These are phyloP conservation scores for Aethionema arabicum DNA, from an alignment of 345 rosid species.

Conservation along the genomic window DNA sequence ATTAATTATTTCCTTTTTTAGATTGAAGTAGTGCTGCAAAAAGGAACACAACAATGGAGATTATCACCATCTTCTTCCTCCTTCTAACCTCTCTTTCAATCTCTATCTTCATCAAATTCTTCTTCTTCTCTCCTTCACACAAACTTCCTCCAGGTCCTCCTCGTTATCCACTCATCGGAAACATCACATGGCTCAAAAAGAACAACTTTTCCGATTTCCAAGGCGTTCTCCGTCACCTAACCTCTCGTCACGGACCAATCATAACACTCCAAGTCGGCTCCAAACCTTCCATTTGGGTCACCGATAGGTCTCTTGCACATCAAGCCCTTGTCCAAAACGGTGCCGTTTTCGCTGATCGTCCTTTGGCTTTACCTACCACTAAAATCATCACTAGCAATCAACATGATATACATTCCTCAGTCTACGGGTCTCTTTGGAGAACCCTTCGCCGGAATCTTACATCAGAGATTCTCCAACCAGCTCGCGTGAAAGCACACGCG, in stretches of 20 bases:
- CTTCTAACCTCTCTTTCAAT: conserved; percentile 11
- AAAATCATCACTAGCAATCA: conserved; percentile 36
- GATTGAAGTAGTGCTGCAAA: neutral
- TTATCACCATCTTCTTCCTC: conserved; percentile 30
- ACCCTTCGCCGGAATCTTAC: conserved; percentile 49
- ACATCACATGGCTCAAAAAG: conserved; percentile 36
- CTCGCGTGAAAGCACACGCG: conserved; percentile 34
- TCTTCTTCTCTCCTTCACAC: conserved; percentile 16
- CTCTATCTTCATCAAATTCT: conserved; percentile 21
- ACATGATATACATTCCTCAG: conserved; percentile 44
- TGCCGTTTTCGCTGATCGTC: conserved; percentile 45
- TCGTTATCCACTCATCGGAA: conserved; percentile 34
- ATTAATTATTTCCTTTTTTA: neutral
- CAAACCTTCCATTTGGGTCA: conserved; percentile 40
- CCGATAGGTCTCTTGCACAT: conserved; percentile 44
- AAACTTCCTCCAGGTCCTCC: conserved; percentile 39
- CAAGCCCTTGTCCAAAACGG: conserved; percentile 50
- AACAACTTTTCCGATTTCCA: conserved; percentile 34
- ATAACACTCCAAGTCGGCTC: conserved; percentile 43
- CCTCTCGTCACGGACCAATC: conserved; percentile 41
- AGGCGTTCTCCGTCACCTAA: conserved; percentile 36
- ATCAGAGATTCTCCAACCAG: conserved; percentile 46
- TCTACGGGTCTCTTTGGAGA: conserved; percentile 50
- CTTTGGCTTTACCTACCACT: conserved; percentile 28
- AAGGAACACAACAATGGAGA: conserved; percentile 30